Percentiles rank a stretch among this genome's conserved stretches.
phyloP scores from a whole-genome alignment of 345 rosid species.

The Hibiscus tridactylites region DNA sequence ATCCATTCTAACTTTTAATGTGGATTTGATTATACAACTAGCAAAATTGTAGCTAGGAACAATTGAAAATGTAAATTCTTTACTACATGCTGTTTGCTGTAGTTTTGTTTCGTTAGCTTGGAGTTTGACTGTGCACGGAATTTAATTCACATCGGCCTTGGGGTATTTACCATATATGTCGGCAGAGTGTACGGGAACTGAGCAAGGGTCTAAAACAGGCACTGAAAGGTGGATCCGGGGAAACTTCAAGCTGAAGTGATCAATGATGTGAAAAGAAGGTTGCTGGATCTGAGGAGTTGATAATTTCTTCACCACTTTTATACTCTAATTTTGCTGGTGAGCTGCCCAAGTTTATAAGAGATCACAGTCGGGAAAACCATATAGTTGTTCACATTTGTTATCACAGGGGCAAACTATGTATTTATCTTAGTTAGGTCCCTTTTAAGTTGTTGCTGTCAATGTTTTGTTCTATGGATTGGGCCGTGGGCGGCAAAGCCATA shows the following conservation, averaged over 20 bases:
- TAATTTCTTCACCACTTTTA: neutral
- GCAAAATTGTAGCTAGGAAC: neutral
- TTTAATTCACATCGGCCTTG: neutral
- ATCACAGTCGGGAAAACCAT: conserved; percentile 9
- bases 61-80: neutral
- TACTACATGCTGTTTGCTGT: neutral
- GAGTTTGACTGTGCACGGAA: neutral
- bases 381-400: neutral
- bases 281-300: neutral
- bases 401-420: conserved; percentile 14
- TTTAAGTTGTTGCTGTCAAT: conserved; percentile 12
- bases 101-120: neutral
- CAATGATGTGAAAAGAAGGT: conserved; percentile 11
- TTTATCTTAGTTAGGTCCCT: conserved; percentile 23
- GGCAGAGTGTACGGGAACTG: conserved; percentile 41
- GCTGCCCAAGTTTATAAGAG: conserved; percentile 14
- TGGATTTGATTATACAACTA: neutral
- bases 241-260: conserved; percentile 11
- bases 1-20: neutral
- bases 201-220: conserved; percentile 37
- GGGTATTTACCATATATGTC: conserved; percentile 2
- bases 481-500: neutral
- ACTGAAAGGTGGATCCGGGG: conserved; percentile 11
- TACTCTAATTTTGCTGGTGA: conserved; percentile 1
- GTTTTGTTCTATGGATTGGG: neutral